Base-by-base conservation (phyloP, 192 early-diverging fungal species). In the Umbelopsis sp. region DNA sequence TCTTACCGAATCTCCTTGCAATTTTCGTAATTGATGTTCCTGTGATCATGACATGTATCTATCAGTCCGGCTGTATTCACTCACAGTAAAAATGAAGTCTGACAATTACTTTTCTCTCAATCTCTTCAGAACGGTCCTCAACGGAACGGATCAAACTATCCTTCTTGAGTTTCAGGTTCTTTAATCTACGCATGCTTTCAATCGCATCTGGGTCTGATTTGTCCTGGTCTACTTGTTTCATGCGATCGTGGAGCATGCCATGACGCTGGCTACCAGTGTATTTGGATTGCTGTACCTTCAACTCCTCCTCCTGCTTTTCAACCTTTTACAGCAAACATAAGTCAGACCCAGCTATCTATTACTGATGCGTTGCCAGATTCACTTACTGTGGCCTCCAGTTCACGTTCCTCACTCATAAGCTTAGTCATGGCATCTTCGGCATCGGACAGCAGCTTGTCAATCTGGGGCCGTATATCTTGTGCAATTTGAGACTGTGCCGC, bases 401-500 rank as follows among this genome's bases (percentile, higher is more conserved):
- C 20, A 16, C 20, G 65, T 25, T 48, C 46, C 11, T 46, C 65
- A 23, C 18, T 66, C 12, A 47, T 16, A 22, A 66, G 65, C 25
- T 66, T 21, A 13, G 45, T 22, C 37, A 66, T 47, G 21, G 45
- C 45, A 6, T 8, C 41, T 41, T 66, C 65, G 18, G 65, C 65
- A 18, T 66, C 46, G 3, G 41, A 22, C 16, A 66, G 46, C 3
- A 66, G 65, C 13, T 12, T 66, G 23, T 66, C 65, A 23, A 66
- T 46, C n/a, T 66, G 45, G 0, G 65, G 65, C 0, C 65, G 65
- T 8, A 66, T 48, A 4, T 66, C 65, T 66, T 46, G 41, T 2
- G 65, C 65, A 23, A 66, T 46, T 21, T 66, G 65, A 4, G 45
- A 66, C 25, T 48, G 41, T 23, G 65, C 65, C 16, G 65, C 41